A percentile compares a stretch with the other conserved stretches of the same genome.
phyloP scores from a whole-genome alignment of 257 asterid species.

The Penstemon davidsonii region DNA sequence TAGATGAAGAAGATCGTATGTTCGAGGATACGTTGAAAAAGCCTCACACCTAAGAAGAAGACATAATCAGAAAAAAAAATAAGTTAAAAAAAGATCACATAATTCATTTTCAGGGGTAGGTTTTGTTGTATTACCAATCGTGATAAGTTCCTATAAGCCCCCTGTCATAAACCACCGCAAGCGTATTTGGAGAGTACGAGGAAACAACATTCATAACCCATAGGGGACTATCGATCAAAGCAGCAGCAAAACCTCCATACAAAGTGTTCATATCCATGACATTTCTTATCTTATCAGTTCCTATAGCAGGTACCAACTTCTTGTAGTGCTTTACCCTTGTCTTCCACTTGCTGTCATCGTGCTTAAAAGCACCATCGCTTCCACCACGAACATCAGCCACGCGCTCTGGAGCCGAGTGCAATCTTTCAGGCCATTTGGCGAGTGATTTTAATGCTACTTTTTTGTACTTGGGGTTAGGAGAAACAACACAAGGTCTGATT shows the following conservation, averaged over 20 bases:
- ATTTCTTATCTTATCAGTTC: constrained; percentile 81
- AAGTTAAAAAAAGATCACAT: too few relatives aligned
- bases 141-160: constrained; percentile 95
- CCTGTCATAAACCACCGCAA: constrained; percentile 84
- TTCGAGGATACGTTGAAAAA: constrained; percentile 95
- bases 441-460: constrained; percentile 56
- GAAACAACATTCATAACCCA: constrained; percentile 98
- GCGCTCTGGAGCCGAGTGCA: constrained; percentile 78
- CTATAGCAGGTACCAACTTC: constrained; percentile 78
- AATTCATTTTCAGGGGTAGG: background rate
- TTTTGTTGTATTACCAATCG: constrained; percentile 65
- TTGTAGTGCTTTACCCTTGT: constrained; percentile 75
- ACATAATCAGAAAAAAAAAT: constrained; percentile 13
- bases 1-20: constrained; percentile 85
- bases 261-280: constrained; percentile 96
- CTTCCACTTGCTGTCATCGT: constrained; percentile 86
- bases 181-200: constrained; percentile 76
- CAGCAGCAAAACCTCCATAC: constrained; percentile 94
- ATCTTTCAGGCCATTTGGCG: constrained; percentile 83
- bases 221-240: constrained; percentile 62
- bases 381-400: constrained; percentile 77
- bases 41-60: constrained; percentile 79
- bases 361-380: constrained; percentile 79
- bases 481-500: constrained; percentile 82
- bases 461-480: constrained; percentile 59